A percentile compares a stretch with the other conserved stretches of the same genome.
Conservation (phyloP, 139 green algal genomes). For the Haematococcus lacustris region DNA sequence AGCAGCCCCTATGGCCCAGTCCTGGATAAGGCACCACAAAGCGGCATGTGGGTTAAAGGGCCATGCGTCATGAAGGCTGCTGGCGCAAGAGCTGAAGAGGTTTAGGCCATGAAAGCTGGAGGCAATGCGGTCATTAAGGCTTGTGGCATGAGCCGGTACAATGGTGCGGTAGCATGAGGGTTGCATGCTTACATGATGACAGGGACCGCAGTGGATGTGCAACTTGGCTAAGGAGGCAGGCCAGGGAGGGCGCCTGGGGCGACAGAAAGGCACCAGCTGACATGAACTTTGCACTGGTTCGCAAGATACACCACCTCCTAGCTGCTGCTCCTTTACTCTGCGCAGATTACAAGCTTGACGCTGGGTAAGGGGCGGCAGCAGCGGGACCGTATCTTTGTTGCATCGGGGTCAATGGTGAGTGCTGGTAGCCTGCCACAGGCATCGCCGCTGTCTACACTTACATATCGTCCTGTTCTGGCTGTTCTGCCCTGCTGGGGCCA, state of each 20-base stretch:
- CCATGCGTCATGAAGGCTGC: too few relatives aligned
- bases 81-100: too few relatives aligned
- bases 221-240: not conserved
- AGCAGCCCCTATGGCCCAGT: too few relatives aligned
- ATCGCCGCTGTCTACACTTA: too few relatives aligned
- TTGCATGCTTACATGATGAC: not conserved
- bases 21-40: too few relatives aligned
- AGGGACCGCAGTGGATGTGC: not conserved
- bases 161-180: not conserved
- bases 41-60: too few relatives aligned
- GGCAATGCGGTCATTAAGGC: too few relatives aligned
- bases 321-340: not conserved
- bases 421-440: too few relatives aligned
- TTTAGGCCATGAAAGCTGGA: too few relatives aligned
- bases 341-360: constrained; percentile 41
- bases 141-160: too few relatives aligned
- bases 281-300: not conserved
- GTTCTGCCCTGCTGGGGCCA: too few relatives aligned
- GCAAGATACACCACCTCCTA: not conserved
- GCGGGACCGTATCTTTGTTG: constrained; percentile 58
- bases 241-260: not conserved
- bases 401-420: constrained; percentile 36
- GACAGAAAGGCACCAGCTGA: not conserved
- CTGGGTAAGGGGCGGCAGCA: constrained; percentile 39
- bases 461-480: too few relatives aligned